Evolutionary conservation across 2,329 filamentous ascomycete genomes (phyloP), one percentile per base, ranked within the genome.

Genomic region (Macrophomina phaseolina): DNA sequence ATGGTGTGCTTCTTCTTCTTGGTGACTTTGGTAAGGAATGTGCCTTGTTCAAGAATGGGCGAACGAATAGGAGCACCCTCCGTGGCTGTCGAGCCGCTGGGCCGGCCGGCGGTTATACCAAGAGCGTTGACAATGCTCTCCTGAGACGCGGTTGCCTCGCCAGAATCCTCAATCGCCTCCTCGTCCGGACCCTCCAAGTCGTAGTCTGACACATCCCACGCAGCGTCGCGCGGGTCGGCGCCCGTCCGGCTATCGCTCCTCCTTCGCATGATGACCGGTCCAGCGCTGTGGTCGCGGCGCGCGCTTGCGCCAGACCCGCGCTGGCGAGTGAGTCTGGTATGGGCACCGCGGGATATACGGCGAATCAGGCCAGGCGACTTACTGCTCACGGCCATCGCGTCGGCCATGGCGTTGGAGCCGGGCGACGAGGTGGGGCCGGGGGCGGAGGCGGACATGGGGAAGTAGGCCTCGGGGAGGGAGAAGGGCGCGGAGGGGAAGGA

Each of bases 201-300:
- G 30, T 84, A 77, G 70, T 84, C 82, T 14, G 82, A 83, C 36
- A 83, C 76, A 67, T 85, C 82, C 62, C 81, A 74, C 42, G 78
- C 76, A 49, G 80, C 79, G 16, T 65, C 63, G 14, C 63, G 30
- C 46, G 70, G 78, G 42, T 82, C 82, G 64, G 79, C 82, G 49
- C 90, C 90, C 70, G 88, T 91, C 78, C 91, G 95, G 81, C 94
- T 97, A 78, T 96, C 93, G 78, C 94, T 97, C 70, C 94, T 89
- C 67, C 93, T 87, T 69, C 94, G 89, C 78, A 97, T 88, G 63
- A 97, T 91, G 66, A 93, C 91, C 1, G 95, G 95, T 0, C 95
- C 95, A 32, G 93, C 90, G 75, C 94, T 97, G 69, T 91, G 90
- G 75, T 97, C 93, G 49, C 94, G 89, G 76, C 90, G 92, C 5